Evolutionary conservation across 2,329 filamentous ascomycete species (phyloP).

Genomic region (Periglandula ipomoeae): DNA sequence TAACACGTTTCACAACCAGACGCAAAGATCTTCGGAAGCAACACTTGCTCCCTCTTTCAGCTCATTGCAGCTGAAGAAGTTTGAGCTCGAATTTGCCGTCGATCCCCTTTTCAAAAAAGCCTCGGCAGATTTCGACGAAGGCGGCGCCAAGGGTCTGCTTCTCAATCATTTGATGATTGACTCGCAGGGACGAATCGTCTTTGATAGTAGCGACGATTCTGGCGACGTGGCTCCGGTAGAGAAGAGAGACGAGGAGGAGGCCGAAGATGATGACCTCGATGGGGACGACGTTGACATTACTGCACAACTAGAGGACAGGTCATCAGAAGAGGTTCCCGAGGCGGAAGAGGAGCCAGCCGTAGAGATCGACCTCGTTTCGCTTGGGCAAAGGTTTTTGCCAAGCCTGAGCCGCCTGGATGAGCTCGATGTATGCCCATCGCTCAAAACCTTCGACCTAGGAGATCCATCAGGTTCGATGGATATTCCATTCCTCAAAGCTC

Average conservation of each 20-base stretch:
- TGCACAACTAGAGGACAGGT: slow-evolving; percentile 31
- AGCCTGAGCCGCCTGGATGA: slow-evolving; percentile 67
- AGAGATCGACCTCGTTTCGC: slow-evolving; percentile 67
- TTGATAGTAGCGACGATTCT: slow-evolving; percentile 91
- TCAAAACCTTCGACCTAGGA: slow-evolving; percentile 89
- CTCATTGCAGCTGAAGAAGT: slow-evolving; percentile 88
- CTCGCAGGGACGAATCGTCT: slow-evolving; percentile 83
- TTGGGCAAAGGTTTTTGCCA: slow-evolving; percentile 79
- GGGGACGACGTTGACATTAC: slow-evolving; percentile 19
- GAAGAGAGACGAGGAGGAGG: slow-evolving; percentile 30
- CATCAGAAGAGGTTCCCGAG: slow-evolving; percentile 33
- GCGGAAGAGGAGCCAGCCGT: slow-evolving; percentile 43
- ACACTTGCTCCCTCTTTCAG: slow-evolving; percentile 85
- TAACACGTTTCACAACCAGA: slow-evolving; percentile 22
- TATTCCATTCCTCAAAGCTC: slow-evolving; percentile 83
- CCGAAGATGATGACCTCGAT: slow-evolving; percentile 28
- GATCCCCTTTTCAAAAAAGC: slow-evolving; percentile 99
- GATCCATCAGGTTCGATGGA: slow-evolving; percentile 77
- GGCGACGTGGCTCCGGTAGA: slow-evolving; percentile 35
- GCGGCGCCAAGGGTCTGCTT: slow-evolving; percentile 87
- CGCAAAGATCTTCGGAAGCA: slow-evolving; percentile 78
- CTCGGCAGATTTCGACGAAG: slow-evolving; percentile 96
- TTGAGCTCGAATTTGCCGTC: slow-evolving; percentile 92
- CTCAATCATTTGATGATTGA: slow-evolving; percentile 97
- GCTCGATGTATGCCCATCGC: slow-evolving; percentile 87